Percentiles rank a stretch among this genome's conserved stretches.
Conservation (phyloP, 345 rosid species). For the Mercurialis annua region DNA sequence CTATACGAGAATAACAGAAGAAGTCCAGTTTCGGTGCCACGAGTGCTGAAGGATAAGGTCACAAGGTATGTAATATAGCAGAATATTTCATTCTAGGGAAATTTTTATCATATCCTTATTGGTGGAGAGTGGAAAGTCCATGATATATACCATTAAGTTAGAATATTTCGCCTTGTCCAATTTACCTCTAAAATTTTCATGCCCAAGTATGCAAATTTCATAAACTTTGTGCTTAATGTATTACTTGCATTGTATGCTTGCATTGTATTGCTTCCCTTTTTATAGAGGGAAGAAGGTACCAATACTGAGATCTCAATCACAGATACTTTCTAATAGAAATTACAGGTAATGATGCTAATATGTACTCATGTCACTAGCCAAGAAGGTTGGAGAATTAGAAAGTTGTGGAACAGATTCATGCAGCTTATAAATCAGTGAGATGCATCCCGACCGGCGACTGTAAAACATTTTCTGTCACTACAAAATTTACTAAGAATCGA, state of each 20-base stretch:
- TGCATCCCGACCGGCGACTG: background rate
- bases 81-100: background rate
- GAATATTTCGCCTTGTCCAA: background rate
- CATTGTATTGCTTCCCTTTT: background rate
- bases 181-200: background rate
- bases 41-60: constrained; percentile 53
- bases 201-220: background rate
- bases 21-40: constrained; percentile 79
- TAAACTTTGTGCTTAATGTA: background rate
- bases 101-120: background rate
- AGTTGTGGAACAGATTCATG: background rate
- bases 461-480: background rate
- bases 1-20: constrained; percentile 67
- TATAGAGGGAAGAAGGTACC: background rate
- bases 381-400: background rate
- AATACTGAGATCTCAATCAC: background rate
- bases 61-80: constrained; percentile 53
- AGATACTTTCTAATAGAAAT: background rate
- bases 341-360: background rate
- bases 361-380: background rate
- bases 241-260: background rate
- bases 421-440: background rate
- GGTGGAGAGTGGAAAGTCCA: background rate
- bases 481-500: background rate
- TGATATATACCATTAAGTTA: constrained; percentile 6